These are phyloP conservation scores for Boletus huronensis DNA, from an alignment of 768 basidiomycete genomes.

Conservation along the genomic window DNA sequence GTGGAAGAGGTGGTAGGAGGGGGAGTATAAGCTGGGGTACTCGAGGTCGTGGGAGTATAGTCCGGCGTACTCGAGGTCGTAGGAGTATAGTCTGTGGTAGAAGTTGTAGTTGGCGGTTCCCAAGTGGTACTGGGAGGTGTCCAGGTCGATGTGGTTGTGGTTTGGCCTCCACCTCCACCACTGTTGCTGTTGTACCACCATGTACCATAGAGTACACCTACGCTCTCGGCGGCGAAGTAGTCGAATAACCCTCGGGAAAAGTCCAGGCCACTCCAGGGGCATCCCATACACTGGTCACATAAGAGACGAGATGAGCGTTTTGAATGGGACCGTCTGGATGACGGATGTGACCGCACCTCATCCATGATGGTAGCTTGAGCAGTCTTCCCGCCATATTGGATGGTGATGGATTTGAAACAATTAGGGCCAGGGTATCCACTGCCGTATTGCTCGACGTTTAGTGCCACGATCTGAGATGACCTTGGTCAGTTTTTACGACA, in stretches of 20 bases:
- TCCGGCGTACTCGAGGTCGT: conserved; percentile 15
- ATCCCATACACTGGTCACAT: conserved; percentile 55
- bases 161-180: conserved; percentile 20
- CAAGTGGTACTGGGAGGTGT: conserved; percentile 14
- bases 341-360: conserved; percentile 38
- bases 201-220: conserved; percentile 56
- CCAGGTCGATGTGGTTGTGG: conserved; percentile 8
- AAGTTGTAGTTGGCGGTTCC: conserved; percentile 23
- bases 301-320: not conserved
- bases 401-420: conserved; percentile 60
- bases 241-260: conserved; percentile 63
- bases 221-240: conserved; percentile 47
- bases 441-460: conserved; percentile 55
- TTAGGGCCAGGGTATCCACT: conserved; percentile 58
- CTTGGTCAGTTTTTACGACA: conserved; percentile 1
- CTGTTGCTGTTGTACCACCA: conserved; percentile 55
- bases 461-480: conserved; percentile 47
- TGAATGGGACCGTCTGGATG: not conserved
- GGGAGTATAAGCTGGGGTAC: conserved; percentile 16
- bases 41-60: conserved; percentile 24
- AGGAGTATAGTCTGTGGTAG: conserved; percentile 19
- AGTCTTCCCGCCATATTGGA: conserved; percentile 59
- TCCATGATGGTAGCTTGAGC: conserved; percentile 59
- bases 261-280: conserved; percentile 65
- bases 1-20: conserved; percentile 18